Base-by-base conservation (phyloP, 495 filamentous ascomycete species). In the Coniosporium apollinis region DNA sequence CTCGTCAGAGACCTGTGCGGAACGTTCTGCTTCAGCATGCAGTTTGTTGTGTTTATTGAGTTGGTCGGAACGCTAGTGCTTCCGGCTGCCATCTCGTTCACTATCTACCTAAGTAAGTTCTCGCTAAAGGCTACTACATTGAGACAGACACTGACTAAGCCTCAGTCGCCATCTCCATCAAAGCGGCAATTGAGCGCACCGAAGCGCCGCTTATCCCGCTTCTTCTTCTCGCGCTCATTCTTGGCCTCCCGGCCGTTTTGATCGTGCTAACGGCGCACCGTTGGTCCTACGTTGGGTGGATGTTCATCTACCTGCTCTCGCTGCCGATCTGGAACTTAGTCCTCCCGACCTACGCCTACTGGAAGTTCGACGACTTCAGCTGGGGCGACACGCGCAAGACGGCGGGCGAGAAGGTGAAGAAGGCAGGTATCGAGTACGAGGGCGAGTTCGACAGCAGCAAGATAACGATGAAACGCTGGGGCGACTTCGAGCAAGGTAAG, bases 21-120 rank as follows among this genome's bases (percentile, higher is more conserved):
- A 32, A 99, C 91, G 0, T 99, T 99, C 62, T 99, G 91, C 67
- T 99, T 99, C 65, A 91, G 81, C 60, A 99, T 99, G 91, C 91
- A 99, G 55, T 96, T 96, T 51, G 78, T 96, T 36, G 78, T 99
- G 38, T 92, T 84, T 56, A 84, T 99, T 49, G 89, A 99, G 53
- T 67, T 99, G 28, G 69, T 96, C 32, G 91, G 91, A 30, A 96
- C 91, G 0, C 64, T 96, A 29, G 91, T 99, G 9, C 64, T 99
- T 3, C 91, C 89, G 0, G 91, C 89, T 7, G 91, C 91, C 41
- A 94, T 99, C 49, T 74, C 80, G 3, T 96, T 99, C 55, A 99
- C 91, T 16, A 73, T 94, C 53, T 99, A 99, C 57, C 74, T 99
- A 42, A 72, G 77, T 82, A 73, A 69, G 74, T 69, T 41, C 25